Evolutionary conservation across 257 asterid species (phyloP).

Genomic region (Plantago ovata): DNA sequence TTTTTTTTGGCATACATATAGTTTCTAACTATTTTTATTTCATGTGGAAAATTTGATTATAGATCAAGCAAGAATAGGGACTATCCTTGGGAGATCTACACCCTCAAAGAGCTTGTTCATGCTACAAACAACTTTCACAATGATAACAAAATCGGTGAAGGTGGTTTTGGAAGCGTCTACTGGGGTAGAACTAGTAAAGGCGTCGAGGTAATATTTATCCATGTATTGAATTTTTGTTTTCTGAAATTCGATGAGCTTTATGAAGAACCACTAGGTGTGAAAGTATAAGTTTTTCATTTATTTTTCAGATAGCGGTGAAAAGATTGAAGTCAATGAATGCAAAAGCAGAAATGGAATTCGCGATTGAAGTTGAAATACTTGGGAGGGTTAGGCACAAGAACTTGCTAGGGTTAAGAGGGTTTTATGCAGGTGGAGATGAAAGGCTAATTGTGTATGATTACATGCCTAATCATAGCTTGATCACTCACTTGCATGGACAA

Average conservation of each 20-base stretch:
- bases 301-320: conserved; percentile 62
- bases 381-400: conserved; percentile 77
- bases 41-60: neutral
- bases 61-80: conserved; percentile 34
- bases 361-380: conserved; percentile 76
- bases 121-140: conserved; percentile 74
- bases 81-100: conserved; percentile 70
- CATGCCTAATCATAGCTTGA: conserved; percentile 78
- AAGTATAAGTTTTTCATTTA: neutral
- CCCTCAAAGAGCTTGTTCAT: conserved; percentile 57
- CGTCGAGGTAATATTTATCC: conserved; percentile 39
- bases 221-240: neutral
- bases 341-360: conserved; percentile 89
- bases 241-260: too few species aligned
- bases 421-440: conserved; percentile 73
- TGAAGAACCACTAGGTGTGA: too few species aligned
- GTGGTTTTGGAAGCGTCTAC: conserved; percentile 86
- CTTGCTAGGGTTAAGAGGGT: conserved; percentile 67
- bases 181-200: conserved; percentile 82
- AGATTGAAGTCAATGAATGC: conserved; percentile 66
- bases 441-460: conserved; percentile 74
- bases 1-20: neutral
- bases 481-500: conserved; percentile 70
- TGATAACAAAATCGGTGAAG: conserved; percentile 78
- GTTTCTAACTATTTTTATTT: neutral